These are phyloP conservation scores for Cicer bijugum DNA, from an alignment of 306 rosid species.

Conservation along the genomic window DNA sequence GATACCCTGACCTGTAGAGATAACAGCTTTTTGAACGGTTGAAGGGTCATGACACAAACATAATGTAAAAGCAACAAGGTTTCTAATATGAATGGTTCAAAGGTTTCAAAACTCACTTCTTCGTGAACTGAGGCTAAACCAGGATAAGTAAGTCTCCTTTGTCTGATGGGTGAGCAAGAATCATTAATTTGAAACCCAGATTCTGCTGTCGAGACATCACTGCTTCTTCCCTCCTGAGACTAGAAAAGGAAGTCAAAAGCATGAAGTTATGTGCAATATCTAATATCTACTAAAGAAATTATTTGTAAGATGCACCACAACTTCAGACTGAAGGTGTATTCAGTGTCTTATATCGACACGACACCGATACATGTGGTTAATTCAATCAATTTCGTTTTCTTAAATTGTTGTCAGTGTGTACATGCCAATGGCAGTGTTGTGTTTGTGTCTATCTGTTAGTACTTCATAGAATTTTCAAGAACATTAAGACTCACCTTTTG, in stretches of 20 bases:
- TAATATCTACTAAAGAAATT: no score
- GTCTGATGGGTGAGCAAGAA: conserved; percentile 62
- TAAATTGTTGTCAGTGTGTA: no score
- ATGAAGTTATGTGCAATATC: background rate
- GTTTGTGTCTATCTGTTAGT: no score
- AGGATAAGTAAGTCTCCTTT: conserved; percentile 55
- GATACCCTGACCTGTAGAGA: conserved; percentile 57
- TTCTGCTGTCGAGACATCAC: conserved; percentile 70
- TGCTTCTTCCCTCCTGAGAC: conserved; percentile 59
- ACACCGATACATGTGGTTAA: no score
- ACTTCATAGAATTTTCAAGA: background rate
- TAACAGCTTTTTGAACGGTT: conserved; percentile 9
- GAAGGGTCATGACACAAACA: conserved; percentile 22
- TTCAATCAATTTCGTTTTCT: no score
- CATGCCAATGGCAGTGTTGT: no score
- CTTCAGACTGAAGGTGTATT: no score
- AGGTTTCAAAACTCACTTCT: conserved; percentile 63
- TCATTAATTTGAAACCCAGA: conserved; percentile 73
- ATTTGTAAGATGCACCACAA: no score
- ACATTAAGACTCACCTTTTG: conserved; percentile 62
- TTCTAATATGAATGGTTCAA: conserved; percentile 19
- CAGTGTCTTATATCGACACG: no score
- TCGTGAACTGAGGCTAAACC: conserved; percentile 69
- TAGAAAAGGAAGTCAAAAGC: conserved; percentile 20
- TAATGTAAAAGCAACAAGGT: background rate